Percentiles rank a stretch among this genome's conserved stretches.
Conservation (phyloP, 306 rosid species). For the Cajanus cajan region DNA sequence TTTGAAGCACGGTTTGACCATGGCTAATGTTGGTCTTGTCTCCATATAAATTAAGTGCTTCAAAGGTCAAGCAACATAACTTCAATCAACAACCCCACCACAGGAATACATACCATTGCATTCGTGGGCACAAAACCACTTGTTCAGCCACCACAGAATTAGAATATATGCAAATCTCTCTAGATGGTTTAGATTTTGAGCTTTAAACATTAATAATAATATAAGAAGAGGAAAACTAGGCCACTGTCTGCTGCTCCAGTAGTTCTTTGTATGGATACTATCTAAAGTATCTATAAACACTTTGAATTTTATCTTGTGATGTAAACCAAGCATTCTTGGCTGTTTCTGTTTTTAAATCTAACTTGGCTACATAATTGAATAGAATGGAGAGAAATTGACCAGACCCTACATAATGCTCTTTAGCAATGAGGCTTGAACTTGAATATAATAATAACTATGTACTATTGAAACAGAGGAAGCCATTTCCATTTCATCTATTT, state of each 20-base stretch:
- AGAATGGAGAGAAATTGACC: background rate
- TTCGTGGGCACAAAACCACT: slow-evolving; percentile 19
- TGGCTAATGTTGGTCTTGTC: slow-evolving; percentile 16
- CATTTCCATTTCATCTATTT: slow-evolving; percentile 28
- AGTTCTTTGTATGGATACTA: background rate
- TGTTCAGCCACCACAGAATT: slow-evolving; percentile 26
- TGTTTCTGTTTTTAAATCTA: background rate
- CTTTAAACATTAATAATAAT: background rate
- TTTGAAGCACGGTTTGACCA: slow-evolving; percentile 26
- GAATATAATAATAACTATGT: background rate
- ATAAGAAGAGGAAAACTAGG: background rate
- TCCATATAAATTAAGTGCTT: slow-evolving; percentile 1
- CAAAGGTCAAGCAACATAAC: background rate
- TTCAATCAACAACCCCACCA: slow-evolving; percentile 1
- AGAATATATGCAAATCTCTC: slow-evolving; percentile 29
- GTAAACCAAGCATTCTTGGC: background rate
- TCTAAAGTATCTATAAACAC: background rate
- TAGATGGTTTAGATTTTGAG: background rate
- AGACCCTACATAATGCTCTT: background rate
- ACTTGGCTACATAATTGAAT: background rate
- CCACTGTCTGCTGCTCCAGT: background rate
- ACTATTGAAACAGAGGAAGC: slow-evolving; percentile 1
- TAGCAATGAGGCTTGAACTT: background rate
- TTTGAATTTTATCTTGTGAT: background rate
- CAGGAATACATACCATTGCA: background rate